Conservation (phyloP, 257 asterid species). For the Salvia miltiorrhiza region DNA sequence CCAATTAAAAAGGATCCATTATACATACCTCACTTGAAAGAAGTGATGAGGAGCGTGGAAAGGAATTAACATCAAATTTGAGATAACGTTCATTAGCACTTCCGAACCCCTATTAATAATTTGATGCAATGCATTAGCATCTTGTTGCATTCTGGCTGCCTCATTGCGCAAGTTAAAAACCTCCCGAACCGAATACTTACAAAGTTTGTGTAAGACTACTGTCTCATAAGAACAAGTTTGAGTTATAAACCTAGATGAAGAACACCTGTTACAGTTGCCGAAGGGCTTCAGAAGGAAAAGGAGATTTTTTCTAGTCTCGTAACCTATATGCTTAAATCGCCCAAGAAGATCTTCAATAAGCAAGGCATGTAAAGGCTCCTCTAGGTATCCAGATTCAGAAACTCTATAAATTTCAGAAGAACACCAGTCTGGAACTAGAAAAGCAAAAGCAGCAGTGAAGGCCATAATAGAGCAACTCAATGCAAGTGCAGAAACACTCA, state of each 20-base stretch:
- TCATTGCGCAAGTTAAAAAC: conserved; percentile 43
- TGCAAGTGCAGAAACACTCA: conserved; percentile 58
- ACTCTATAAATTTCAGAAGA: conserved; percentile 25
- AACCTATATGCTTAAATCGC: conserved; percentile 44
- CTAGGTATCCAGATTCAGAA: conserved; percentile 22
- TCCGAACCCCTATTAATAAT: conserved; percentile 34
- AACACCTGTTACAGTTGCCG: conserved; percentile 24
- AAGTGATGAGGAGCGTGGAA: conserved; percentile 59
- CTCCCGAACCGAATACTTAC: conserved; percentile 49
- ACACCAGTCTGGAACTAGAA: conserved; percentile 37
- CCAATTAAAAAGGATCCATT: neutral
- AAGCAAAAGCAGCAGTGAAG: conserved; percentile 59
- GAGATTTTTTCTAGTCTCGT: conserved; percentile 44
- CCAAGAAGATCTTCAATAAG: conserved; percentile 60
- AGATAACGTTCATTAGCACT: conserved; percentile 45
- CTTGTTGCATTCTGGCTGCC: conserved; percentile 21
- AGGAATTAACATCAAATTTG: conserved; percentile 57
- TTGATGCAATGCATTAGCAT: conserved; percentile 25
- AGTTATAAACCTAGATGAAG: conserved; percentile 30
- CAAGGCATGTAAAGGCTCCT: conserved; percentile 34
- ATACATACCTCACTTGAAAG: conserved; percentile 61
- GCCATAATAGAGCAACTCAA: conserved; percentile 81
- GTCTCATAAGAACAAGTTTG: conserved; percentile 41
- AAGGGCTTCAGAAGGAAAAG: conserved; percentile 46
- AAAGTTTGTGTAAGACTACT: conserved; percentile 42